These are phyloP conservation scores for Metarhizium album DNA, from an alignment of 2,329 filamentous ascomycete species.

Conservation along the genomic window DNA sequence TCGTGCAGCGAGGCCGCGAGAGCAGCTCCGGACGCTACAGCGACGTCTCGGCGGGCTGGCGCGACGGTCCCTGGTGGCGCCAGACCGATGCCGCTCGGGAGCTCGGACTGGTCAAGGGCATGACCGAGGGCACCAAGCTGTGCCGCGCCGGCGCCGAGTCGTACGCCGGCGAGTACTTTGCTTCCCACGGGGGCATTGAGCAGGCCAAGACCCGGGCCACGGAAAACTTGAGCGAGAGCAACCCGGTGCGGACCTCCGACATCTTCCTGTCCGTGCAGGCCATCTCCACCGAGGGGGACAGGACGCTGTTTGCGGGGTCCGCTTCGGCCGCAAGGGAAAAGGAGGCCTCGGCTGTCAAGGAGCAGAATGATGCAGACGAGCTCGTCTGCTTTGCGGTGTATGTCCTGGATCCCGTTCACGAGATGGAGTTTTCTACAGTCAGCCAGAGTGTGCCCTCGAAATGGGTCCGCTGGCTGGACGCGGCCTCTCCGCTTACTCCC, in stretches of 20 bases:
- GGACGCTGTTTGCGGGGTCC: constrained; percentile 56
- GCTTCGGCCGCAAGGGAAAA: constrained; percentile 43
- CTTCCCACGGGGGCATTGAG: constrained; percentile 65
- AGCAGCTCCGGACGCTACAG: constrained; percentile 56
- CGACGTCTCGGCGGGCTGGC: constrained; percentile 61
- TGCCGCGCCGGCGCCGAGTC: constrained; percentile 80
- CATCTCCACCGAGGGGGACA: constrained; percentile 53
- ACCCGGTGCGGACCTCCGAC: constrained; percentile 85
- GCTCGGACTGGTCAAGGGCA: constrained; percentile 67
- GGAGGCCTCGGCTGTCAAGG: constrained; percentile 39
- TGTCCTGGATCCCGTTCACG: constrained; percentile 79
- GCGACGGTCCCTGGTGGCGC: constrained; percentile 95
- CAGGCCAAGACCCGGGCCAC: constrained; percentile 69
- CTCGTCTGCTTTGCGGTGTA: constrained; percentile 66
- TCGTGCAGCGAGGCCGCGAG: constrained; percentile 88
- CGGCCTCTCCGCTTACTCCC: constrained; percentile 47
- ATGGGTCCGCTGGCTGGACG: constrained; percentile 90
- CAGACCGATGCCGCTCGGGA: constrained; percentile 58
- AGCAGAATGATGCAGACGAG: constrained; percentile 45
- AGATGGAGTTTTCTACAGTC: constrained; percentile 73
- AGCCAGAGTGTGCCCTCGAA: constrained; percentile 74
- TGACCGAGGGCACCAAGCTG: constrained; percentile 82
- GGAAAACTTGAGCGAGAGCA: constrained; percentile 68
- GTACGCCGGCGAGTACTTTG: constrained; percentile 79
- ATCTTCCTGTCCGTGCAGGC: constrained; percentile 95